These are phyloP conservation scores for Quercus wislizeni DNA, from an alignment of 306 rosid genomes.

Conservation along the genomic window DNA sequence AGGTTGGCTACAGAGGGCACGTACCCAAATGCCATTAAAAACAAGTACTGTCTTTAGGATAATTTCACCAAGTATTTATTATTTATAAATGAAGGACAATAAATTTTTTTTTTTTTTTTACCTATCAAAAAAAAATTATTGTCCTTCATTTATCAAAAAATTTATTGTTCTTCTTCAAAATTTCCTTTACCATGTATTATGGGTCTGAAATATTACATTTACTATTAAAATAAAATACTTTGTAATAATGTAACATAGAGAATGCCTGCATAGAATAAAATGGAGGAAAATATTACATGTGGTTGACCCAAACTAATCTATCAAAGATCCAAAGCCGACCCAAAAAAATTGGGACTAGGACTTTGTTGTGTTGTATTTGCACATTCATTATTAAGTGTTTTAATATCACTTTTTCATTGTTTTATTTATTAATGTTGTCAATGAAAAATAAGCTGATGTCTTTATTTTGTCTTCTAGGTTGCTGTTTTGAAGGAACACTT, in stretches of 20 bases:
- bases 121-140: too few relatives aligned
- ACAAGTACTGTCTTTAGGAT: not conserved
- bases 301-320: too few relatives aligned
- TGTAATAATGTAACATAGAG: too few relatives aligned
- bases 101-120: too few relatives aligned
- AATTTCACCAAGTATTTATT: not conserved
- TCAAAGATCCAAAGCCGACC: too few relatives aligned
- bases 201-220: not conserved
- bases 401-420: not conserved
- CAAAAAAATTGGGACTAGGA: too few relatives aligned
- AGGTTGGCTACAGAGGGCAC: not conserved
- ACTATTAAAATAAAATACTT: not conserved
- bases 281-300: too few relatives aligned
- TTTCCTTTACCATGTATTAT: not conserved
- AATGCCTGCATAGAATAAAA: too few relatives aligned
- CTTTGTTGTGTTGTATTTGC: too few relatives aligned
- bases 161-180: not conserved
- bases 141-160: too few relatives aligned
- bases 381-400: not conserved
- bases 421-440: not conserved
- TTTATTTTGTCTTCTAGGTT: slow-evolving; percentile 42
- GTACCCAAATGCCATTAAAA: not conserved
- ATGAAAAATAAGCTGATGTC: slow-evolving; percentile 18
- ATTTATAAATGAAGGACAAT: not conserved
- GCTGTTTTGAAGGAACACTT: slow-evolving; percentile 75